Conservation (phyloP, 169 alveolate species). For the Eimeria sp. region DNA sequence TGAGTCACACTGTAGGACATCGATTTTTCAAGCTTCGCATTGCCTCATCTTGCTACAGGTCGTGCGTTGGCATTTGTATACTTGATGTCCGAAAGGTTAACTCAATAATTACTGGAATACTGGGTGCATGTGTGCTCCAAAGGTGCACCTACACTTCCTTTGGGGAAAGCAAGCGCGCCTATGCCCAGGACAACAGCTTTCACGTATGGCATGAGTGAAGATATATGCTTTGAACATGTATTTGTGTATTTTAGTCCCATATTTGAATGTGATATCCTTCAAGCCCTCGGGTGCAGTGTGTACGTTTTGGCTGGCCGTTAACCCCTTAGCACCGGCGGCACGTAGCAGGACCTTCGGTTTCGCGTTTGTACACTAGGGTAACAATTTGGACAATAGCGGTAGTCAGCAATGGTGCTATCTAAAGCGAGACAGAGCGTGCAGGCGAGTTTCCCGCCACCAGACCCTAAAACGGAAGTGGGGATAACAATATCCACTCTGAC, state of each 20-base stretch:
- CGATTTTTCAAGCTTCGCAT: background rate
- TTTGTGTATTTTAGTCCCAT: background rate
- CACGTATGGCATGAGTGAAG: background rate
- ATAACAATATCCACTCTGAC: background rate
- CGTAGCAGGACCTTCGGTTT: background rate
- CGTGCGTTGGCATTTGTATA: background rate
- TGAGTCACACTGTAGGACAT: too few species aligned
- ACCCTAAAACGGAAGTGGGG: background rate
- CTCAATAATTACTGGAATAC: background rate
- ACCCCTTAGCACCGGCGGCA: background rate
- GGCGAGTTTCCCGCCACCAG: background rate
- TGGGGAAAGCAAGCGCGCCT: background rate
- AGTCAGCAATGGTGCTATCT: background rate
- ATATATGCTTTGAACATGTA: background rate
- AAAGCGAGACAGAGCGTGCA: background rate
- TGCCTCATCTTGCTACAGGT: background rate
- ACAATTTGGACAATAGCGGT: background rate
- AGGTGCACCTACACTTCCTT: background rate
- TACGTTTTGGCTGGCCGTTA: background rate
- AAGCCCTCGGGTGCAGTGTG: background rate
- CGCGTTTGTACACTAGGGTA: background rate
- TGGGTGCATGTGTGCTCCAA: background rate
- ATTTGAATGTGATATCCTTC: background rate
- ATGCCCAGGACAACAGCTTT: background rate
- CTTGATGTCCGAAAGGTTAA: too few species aligned